Percentiles rank a stretch among this genome's conserved stretches.
These are phyloP conservation scores for Cutaneotrichosporon sp. DNA, from an alignment of 1,284 basidiomycete genomes.

Conservation along the genomic window DNA sequence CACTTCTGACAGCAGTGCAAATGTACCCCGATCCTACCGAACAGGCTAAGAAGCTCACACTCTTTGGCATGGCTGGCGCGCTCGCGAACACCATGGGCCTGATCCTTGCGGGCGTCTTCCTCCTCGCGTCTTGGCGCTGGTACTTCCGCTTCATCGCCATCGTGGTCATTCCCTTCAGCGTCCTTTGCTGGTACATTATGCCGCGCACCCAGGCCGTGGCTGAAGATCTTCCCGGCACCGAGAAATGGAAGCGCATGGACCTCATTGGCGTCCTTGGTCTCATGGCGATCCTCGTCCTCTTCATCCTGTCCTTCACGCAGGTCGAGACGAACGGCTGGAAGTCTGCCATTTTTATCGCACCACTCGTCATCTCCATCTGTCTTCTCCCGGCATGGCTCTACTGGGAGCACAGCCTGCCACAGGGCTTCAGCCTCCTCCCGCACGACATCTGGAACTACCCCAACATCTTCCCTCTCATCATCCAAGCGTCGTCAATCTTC, in stretches of 20 bases:
- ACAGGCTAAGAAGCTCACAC: slow-evolving; percentile 45
- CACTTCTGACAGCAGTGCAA: slow-evolving; percentile 29
- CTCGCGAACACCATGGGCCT: slow-evolving; percentile 36
- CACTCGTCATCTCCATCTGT: slow-evolving; percentile 35
- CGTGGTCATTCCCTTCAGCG: slow-evolving; percentile 40
- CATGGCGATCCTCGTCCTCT: slow-evolving; percentile 41
- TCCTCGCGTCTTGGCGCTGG: slow-evolving; percentile 48
- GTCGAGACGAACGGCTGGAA: slow-evolving; percentile 43
- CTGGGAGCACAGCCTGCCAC: slow-evolving; percentile 39
- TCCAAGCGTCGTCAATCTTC: slow-evolving; percentile 39
- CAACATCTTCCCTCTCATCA: slow-evolving; percentile 48
- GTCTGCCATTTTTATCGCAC: slow-evolving; percentile 48
- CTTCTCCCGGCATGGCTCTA: slow-evolving; percentile 28
- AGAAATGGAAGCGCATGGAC: slow-evolving; percentile 51
- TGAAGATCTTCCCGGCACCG: slow-evolving; percentile 35
- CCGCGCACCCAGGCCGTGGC: slow-evolving; percentile 47
- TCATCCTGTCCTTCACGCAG: slow-evolving; percentile 51
- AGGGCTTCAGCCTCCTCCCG: slow-evolving; percentile 47
- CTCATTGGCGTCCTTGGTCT: slow-evolving; percentile 45
- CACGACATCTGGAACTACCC: slow-evolving; percentile 48
- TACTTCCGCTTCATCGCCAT: slow-evolving; percentile 49
- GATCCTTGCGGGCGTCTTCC: slow-evolving; percentile 47
- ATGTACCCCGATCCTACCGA: slow-evolving; percentile 46
- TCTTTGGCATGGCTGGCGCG: slow-evolving; percentile 48
- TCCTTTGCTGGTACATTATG: slow-evolving; percentile 43